Evolutionary conservation across 768 basidiomycete species (phyloP), one percentile per base, ranked within the genome.

Genomic region (Podaxis sp.): DNA sequence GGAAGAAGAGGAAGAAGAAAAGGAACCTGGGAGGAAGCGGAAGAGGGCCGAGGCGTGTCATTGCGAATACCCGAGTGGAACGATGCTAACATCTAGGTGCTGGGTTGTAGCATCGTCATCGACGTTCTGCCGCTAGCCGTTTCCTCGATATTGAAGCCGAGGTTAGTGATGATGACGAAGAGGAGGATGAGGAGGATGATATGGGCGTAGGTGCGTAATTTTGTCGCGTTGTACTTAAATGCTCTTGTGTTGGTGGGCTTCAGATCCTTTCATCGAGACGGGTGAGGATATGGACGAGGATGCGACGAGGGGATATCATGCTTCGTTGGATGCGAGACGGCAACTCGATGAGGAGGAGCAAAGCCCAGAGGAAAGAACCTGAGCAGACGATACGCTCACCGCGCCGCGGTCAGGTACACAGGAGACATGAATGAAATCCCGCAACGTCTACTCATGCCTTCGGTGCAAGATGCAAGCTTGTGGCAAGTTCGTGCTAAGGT

Each of bases 91-190:
- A 41, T 60, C 22, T 60, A 65, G 56, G 26, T 22, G 12, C 46
- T 33, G 53, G 58, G 28, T 22, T 48, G 54, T 64, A 88, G 86
- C 87, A 83, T 64, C 84, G 87, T 64, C 89, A 90, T 73, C 89
- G 84, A 74, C 84, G 85, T 55, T 76, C 77, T 58, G 79, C 82
- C 17, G 82, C 85, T 26, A 91, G 86, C 72, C 88, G 89, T 66
- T 99, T 95, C 88, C 80, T 99, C 67, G 97, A 99, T 85, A 84
- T 96, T 61, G 94, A 96, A 77, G 95, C 95, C 59, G 94, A 95
- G 72, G 96, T 96, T 20, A 95, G 95, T 67, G 95, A 97, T 33
- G 97, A 99, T 20, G 97, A 98, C 3, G 96, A 97, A 38, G 97
- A 98, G 26, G 90, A 91, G 2, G 95, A 96, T 20, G 93, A 91